These are phyloP conservation scores for Avicennia marina DNA, from an alignment of 257 asterid species.

Conservation along the genomic window DNA sequence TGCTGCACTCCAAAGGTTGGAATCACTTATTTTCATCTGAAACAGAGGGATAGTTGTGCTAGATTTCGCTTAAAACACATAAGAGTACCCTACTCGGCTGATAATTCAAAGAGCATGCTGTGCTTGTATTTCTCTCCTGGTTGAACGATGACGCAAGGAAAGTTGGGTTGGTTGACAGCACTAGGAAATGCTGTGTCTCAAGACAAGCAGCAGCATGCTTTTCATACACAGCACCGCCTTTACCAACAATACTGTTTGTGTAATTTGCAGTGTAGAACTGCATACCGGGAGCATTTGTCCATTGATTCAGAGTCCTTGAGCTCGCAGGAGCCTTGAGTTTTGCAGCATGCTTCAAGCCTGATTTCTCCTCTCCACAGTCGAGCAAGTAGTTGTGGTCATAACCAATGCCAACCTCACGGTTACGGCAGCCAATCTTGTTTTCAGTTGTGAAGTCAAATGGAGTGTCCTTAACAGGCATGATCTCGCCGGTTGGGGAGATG, in stretches of 20 bases:
- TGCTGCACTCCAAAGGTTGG: too few relatives aligned
- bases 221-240: conserved; percentile 67
- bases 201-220: conserved; percentile 79
- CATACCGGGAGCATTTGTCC: conserved; percentile 96
- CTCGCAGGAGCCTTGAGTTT: conserved; percentile 73
- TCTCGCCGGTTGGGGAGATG: conserved; percentile 82
- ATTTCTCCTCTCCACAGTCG: conserved; percentile 61
- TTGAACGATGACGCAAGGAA: conserved; percentile 72
- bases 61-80: too few relatives aligned
- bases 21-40: too few relatives aligned
- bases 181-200: conserved; percentile 95
- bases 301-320: conserved; percentile 72
- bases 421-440: conserved; percentile 58
- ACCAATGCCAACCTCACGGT: conserved; percentile 76
- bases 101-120: conserved; percentile 81
- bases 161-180: conserved; percentile 71
- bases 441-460: conserved; percentile 86
- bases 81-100: conserved; percentile 20
- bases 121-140: conserved; percentile 83
- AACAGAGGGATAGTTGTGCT: too few relatives aligned
- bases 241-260: conserved; percentile 69
- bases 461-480: conserved; percentile 67
- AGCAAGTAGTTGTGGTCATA: conserved; percentile 94
- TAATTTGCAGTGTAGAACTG: conserved; percentile 93
- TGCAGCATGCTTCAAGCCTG: conserved; percentile 73